phyloP scores from a whole-genome alignment of 1,284 basidiomycete species.

The Trichosporon sp. region DNA sequence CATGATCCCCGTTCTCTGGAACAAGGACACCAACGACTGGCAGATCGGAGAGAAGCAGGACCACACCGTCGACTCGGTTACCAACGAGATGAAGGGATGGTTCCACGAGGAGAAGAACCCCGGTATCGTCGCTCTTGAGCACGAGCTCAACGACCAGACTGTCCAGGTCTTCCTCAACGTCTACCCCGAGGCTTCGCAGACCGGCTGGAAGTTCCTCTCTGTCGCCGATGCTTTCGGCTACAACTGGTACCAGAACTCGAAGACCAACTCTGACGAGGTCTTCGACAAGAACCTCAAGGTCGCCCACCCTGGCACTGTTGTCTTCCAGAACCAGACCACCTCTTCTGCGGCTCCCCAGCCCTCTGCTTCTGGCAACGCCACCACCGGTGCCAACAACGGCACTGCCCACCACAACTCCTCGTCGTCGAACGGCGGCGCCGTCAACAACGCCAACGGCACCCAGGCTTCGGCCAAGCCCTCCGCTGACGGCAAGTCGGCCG shows the following conservation, averaged over 20 bases:
- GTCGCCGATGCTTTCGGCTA: conserved; percentile 49
- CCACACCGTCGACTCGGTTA: conserved; percentile 41
- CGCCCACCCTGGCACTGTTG: conserved; percentile 23
- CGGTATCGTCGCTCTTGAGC: conserved; percentile 49
- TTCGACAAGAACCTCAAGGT: conserved; percentile 40
- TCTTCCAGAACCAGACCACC: conserved; percentile 12
- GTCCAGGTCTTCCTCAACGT: conserved; percentile 46
- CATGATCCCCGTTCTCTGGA: conserved; percentile 55
- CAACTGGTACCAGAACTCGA: conserved; percentile 52
- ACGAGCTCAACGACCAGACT: conserved; percentile 46
- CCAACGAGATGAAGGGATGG: conserved; percentile 37
- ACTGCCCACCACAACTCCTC: neutral
- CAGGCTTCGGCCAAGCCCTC: neutral
- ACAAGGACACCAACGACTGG: conserved; percentile 56
- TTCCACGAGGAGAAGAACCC: conserved; percentile 41
- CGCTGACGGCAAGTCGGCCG: neutral
- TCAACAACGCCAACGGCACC: conserved; percentile 19
- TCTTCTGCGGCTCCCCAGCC: neutral
- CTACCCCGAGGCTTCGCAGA: conserved; percentile 41
- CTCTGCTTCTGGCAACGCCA: neutral
- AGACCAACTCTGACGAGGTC: conserved; percentile 35
- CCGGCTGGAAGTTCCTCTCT: conserved; percentile 49
- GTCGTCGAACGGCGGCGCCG: conserved; percentile 28
- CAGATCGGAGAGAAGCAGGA: conserved; percentile 43
- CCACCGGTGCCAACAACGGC: neutral